phyloP scores from a whole-genome alignment of 2,329 filamentous ascomycete species.

The Cordyceps pruinosa region DNA sequence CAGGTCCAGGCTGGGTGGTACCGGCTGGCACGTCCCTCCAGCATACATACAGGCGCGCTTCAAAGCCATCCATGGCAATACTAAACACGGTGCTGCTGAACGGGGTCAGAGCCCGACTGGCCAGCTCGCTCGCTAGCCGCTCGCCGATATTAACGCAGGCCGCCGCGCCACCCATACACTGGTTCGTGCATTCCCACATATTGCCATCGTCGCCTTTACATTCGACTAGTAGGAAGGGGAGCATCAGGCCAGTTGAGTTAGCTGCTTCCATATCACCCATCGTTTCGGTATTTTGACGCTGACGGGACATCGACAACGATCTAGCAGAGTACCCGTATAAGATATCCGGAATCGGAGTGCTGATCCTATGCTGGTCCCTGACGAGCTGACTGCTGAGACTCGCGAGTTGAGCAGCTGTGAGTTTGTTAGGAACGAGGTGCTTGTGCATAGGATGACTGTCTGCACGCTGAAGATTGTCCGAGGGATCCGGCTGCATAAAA shows the following conservation, averaged over 20 bases:
- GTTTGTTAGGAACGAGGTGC: too few relatives aligned
- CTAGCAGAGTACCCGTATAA: background rate
- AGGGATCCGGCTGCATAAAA: too few relatives aligned
- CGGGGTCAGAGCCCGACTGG: rapidly evolving
- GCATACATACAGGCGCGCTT: background rate
- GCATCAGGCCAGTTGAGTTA: background rate
- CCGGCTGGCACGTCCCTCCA: background rate
- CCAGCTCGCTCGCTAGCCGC: background rate
- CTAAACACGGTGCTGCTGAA: background rate
- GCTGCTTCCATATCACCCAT: background rate
- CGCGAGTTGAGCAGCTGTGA: too few relatives aligned
- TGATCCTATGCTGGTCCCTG: background rate
- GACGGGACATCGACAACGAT: background rate
- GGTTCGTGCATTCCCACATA: slow-evolving; percentile 30
- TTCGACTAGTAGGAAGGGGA: slow-evolving; percentile 16
- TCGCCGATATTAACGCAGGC: slow-evolving; percentile 26
- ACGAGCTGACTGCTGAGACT: too few relatives aligned
- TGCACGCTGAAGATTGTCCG: too few relatives aligned
- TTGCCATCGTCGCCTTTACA: slow-evolving; percentile 23
- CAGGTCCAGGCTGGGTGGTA: too few relatives aligned
- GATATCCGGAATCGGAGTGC: background rate
- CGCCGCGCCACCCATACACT: slow-evolving; percentile 26
- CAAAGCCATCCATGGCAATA: background rate
- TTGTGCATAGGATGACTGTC: too few relatives aligned
- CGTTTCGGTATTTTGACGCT: rapidly evolving